A percentile compares a stretch with the other conserved stretches of the same genome.
Conservation (phyloP, 2,329 filamentous ascomycete species). For the Helotiales sp. region DNA sequence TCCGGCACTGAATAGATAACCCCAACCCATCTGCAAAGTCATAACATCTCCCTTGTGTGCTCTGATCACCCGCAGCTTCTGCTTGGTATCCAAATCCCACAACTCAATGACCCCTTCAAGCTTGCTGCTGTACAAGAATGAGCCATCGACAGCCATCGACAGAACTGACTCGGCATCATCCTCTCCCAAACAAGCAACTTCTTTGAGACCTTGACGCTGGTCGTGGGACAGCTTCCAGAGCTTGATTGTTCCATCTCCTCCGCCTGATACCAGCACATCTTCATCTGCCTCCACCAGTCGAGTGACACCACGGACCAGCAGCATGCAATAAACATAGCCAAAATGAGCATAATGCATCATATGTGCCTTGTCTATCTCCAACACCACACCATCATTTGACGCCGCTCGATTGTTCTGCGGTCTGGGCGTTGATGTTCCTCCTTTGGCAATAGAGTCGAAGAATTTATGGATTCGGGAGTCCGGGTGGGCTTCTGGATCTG, state of each 20-base stretch:
- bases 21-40: slow-evolving; percentile 83
- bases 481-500: slow-evolving; percentile 71
- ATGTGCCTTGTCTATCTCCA: slow-evolving; percentile 82
- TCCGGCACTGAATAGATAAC: slow-evolving; percentile 85
- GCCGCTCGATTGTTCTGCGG: slow-evolving; percentile 52
- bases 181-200: slow-evolving; percentile 68
- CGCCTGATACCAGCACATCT: slow-evolving; percentile 87
- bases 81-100: slow-evolving; percentile 94
- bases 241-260: slow-evolving; percentile 92
- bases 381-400: slow-evolving; percentile 63
- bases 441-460: slow-evolving; percentile 92
- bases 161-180: slow-evolving; percentile 70
- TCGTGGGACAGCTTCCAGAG: slow-evolving; percentile 75
- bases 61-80: slow-evolving; percentile 85
- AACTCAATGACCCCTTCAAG: slow-evolving; percentile 88
- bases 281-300: slow-evolving; percentile 71
- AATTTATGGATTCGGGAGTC: slow-evolving; percentile 83
- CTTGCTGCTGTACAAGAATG: slow-evolving; percentile 90
- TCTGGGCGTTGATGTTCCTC: slow-evolving; percentile 75
- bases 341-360: slow-evolving; percentile 90
- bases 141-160: slow-evolving; percentile 84
- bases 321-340: slow-evolving; percentile 96
- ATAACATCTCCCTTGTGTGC: slow-evolving; percentile 82
- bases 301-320: slow-evolving; percentile 74
- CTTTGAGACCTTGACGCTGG: slow-evolving; percentile 65